Conservation (phyloP, 805 yeast species). For the Saccharomycopsis sp. region DNA sequence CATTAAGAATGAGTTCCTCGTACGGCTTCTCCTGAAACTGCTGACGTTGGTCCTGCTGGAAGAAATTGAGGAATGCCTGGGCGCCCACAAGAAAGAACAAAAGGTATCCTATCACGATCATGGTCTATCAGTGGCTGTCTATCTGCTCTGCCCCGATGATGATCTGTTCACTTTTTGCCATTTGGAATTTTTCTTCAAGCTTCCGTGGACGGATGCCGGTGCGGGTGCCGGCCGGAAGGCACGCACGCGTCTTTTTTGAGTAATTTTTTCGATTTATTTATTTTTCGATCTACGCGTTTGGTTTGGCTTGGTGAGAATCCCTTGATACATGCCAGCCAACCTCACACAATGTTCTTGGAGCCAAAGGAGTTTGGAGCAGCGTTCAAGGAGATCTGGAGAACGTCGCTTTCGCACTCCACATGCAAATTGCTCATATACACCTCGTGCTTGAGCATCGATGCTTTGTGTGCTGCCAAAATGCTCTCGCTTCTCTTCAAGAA, state of each 20-base stretch:
- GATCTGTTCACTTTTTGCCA: too few relatives aligned
- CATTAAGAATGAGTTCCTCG: slow-evolving; percentile 31
- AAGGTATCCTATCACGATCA: too few relatives aligned
- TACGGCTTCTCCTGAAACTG: slow-evolving; percentile 26
- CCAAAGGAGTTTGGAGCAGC: slow-evolving; percentile 60
- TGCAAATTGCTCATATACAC: slow-evolving; percentile 83
- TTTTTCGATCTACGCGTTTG: not conserved
- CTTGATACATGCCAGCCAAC: too few relatives aligned
- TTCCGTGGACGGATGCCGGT: too few relatives aligned
- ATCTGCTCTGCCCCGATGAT: too few relatives aligned
- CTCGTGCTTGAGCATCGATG: slow-evolving; percentile 84
- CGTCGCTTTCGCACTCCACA: slow-evolving; percentile 86
- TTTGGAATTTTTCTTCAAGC: too few relatives aligned
- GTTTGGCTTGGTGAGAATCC: too few relatives aligned
- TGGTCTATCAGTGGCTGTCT: too few relatives aligned
- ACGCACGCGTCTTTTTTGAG: too few relatives aligned
- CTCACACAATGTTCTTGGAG: slow-evolving; percentile 54
- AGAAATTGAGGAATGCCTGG: slow-evolving; percentile 35
- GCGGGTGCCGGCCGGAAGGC: too few relatives aligned
- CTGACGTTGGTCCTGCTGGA: slow-evolving; percentile 31
- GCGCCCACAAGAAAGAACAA: not conserved
- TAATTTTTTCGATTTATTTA: too few relatives aligned
- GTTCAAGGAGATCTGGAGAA: slow-evolving; percentile 55
- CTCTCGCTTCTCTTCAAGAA: slow-evolving; percentile 62
- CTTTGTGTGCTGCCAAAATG: slow-evolving; percentile 81